These are phyloP conservation scores for Symbiotaphrina buchneri DNA, from an alignment of 495 filamentous ascomycete species.

Conservation along the genomic window DNA sequence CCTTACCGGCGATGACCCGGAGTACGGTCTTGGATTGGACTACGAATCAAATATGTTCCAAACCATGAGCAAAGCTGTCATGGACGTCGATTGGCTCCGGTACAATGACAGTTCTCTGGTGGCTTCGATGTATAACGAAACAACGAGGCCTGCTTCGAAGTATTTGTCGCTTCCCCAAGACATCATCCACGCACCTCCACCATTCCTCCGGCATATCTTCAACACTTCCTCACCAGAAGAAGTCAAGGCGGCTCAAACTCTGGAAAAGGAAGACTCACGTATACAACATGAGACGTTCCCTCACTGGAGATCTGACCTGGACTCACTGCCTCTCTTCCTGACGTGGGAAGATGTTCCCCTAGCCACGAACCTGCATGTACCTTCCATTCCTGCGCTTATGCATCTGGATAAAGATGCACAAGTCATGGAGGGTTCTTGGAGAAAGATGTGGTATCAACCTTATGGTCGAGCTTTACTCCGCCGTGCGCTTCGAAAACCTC, in stretches of 20 bases:
- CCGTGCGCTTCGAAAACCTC: conserved; percentile 22
- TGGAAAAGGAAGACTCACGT: too few relatives aligned
- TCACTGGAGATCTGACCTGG: conserved; percentile 20
- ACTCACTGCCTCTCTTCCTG: conserved; percentile 17
- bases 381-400: conserved; percentile 22
- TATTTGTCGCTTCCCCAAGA: conserved; percentile 20
- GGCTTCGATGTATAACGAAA: conserved; percentile 19
- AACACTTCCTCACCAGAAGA: conserved; percentile 13
- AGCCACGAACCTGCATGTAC: conserved; percentile 27
- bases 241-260: too few relatives aligned
- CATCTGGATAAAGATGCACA: conserved; percentile 24
- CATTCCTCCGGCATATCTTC: conserved; percentile 13
- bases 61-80: conserved; percentile 6
- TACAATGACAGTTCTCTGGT: conserved; percentile 25
- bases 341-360: conserved; percentile 27
- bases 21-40: conserved; percentile 5
- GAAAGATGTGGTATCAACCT: conserved; percentile 31
- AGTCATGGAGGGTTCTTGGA: conserved; percentile 25
- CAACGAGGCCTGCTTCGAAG: conserved; percentile 18
- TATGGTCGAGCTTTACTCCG: conserved; percentile 27
- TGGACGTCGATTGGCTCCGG: conserved; percentile 6
- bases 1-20: too few relatives aligned
- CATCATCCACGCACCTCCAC: conserved; percentile 13
- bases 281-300: too few relatives aligned
- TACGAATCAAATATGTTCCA: conserved; percentile 6